A percentile compares a stretch with the other conserved stretches of the same genome.
Conservation (phyloP, 192 early-diverging fungal species). For the Chytriomyces sp. region DNA sequence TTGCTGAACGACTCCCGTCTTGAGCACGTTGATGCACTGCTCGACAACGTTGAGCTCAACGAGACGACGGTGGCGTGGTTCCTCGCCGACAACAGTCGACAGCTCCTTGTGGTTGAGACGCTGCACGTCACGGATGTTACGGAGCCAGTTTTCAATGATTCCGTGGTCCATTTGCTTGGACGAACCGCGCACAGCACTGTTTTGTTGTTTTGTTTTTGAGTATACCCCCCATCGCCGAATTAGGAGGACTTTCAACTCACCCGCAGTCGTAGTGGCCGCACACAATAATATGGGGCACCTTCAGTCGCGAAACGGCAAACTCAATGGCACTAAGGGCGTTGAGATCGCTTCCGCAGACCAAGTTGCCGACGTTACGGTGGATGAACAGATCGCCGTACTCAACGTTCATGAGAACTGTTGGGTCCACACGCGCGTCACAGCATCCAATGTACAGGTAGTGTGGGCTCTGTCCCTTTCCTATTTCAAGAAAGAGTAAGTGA, state of each 20-base stretch:
- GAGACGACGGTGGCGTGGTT: slow-evolving; percentile 42
- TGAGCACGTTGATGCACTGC: slow-evolving; percentile 31
- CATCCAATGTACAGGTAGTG: slow-evolving; percentile 48
- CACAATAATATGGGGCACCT: slow-evolving; percentile 86
- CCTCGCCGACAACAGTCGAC: slow-evolving; percentile 36
- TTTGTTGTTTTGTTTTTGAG: background rate
- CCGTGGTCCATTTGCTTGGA: slow-evolving; percentile 35
- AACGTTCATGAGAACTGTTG: slow-evolving; percentile 44
- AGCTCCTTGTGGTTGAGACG: slow-evolving; percentile 61
- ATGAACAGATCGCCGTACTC: slow-evolving; percentile 89
- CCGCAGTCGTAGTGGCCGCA: slow-evolving; percentile 64
- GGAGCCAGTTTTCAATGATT: slow-evolving; percentile 90
- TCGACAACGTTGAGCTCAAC: slow-evolving; percentile 66
- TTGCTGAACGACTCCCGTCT: slow-evolving; percentile 25
- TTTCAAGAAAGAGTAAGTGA: background rate
- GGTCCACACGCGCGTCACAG: slow-evolving; percentile 51
- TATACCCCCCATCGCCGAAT: background rate
- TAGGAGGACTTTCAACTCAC: slow-evolving; percentile 15
- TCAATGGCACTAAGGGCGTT: slow-evolving; percentile 79
- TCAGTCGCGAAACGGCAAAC: slow-evolving; percentile 82
- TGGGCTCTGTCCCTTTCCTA: slow-evolving; percentile 37
- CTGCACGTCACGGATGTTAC: slow-evolving; percentile 85
- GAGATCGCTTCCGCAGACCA: slow-evolving; percentile 77
- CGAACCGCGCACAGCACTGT: slow-evolving; percentile 26
- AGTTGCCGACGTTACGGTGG: slow-evolving; percentile 93